Evolutionary conservation across 257 asterid genomes (phyloP).

Genomic region (Sherardia arvensis): DNA sequence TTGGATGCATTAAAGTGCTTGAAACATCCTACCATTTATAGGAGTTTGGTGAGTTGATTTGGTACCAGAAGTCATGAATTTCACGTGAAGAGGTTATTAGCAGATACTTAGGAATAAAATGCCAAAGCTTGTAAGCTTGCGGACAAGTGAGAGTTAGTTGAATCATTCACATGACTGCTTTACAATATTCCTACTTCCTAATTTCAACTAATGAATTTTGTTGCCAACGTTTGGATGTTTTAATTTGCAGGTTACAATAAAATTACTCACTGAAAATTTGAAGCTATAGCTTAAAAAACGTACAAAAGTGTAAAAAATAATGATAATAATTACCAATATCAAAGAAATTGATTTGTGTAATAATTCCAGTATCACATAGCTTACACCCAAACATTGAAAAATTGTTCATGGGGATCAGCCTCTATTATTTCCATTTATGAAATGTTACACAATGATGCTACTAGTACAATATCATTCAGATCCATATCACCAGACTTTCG

Average conservation of each 20-base stretch:
- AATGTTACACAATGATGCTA: constrained; percentile 17
- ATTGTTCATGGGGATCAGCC: constrained; percentile 15
- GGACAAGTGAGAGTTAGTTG: constrained; percentile 27
- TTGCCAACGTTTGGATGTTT: not conserved
- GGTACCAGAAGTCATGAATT: not conserved
- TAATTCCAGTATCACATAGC: not conserved
- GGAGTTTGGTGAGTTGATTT: not conserved
- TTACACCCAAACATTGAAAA: constrained; percentile 1
- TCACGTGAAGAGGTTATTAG: not conserved
- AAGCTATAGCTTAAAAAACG: not conserved
- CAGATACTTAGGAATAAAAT: constrained; percentile 3
- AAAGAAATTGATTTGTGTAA: no score
- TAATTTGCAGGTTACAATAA: not conserved
- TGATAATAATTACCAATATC: not conserved
- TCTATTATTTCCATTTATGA: constrained; percentile 26
- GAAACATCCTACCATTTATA: constrained; percentile 11
- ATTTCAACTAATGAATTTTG: no score
- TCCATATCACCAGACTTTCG: constrained; percentile 2
- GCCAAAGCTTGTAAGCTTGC: not conserved
- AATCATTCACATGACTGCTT: constrained; percentile 14
- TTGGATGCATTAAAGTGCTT: not conserved
- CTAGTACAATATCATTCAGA: constrained; percentile 4
- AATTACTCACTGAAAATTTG: not conserved
- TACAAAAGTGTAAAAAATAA: not conserved
- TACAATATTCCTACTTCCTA: not conserved